Percentiles rank a stretch among this genome's conserved stretches.
phyloP scores from a whole-genome alignment of 2,329 filamentous ascomycete species.

The Phaeosphaeriaceae sp. region DNA sequence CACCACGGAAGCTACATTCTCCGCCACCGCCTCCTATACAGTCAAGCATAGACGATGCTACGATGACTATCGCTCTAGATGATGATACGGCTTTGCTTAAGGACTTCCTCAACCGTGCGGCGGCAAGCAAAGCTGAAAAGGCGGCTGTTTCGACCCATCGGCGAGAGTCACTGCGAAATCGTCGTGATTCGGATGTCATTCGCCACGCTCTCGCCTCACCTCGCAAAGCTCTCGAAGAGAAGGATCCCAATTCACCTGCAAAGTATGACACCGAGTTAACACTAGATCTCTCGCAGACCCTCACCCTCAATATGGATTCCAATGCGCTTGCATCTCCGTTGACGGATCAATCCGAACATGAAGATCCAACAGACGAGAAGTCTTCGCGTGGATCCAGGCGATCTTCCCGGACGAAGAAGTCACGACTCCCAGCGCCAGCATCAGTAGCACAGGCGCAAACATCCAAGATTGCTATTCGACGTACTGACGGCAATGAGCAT shows the following conservation, averaged over 20 bases:
- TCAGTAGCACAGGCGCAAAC: slow-evolving; percentile 23
- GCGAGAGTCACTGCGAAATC: slow-evolving; percentile 53
- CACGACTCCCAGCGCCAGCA: slow-evolving; percentile 42
- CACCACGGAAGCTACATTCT: slow-evolving; percentile 34
- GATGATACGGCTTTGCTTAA: slow-evolving; percentile 58
- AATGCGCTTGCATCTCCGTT: slow-evolving; percentile 25
- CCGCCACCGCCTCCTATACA: slow-evolving; percentile 35
- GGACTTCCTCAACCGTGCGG: slow-evolving; percentile 57
- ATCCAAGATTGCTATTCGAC: slow-evolving; percentile 54
- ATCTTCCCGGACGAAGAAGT: slow-evolving; percentile 43
- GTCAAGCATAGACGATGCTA: slow-evolving; percentile 34
- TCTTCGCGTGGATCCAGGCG: slow-evolving; percentile 33
- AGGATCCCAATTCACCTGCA: slow-evolving; percentile 57
- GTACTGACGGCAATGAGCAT: slow-evolving; percentile 49
- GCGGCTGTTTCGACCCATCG: slow-evolving; percentile 41
- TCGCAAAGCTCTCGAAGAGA: slow-evolving; percentile 52
- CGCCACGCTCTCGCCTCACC: slow-evolving; percentile 56
- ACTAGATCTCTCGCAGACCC: slow-evolving; percentile 39
- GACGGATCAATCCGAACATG: slow-evolving; percentile 13
- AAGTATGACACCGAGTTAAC: slow-evolving; percentile 42
- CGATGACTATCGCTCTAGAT: slow-evolving; percentile 46
- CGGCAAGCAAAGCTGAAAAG: slow-evolving; percentile 53
- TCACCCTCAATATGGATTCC: slow-evolving; percentile 27
- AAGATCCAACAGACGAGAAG: slow-evolving; percentile 22
- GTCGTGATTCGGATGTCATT: slow-evolving; percentile 55